Percentiles rank a stretch among this genome's conserved stretches.
Evolutionary conservation across 2,329 filamentous ascomycete genomes (phyloP).

Genomic region (Colletotrichum echinochloae): DNA sequence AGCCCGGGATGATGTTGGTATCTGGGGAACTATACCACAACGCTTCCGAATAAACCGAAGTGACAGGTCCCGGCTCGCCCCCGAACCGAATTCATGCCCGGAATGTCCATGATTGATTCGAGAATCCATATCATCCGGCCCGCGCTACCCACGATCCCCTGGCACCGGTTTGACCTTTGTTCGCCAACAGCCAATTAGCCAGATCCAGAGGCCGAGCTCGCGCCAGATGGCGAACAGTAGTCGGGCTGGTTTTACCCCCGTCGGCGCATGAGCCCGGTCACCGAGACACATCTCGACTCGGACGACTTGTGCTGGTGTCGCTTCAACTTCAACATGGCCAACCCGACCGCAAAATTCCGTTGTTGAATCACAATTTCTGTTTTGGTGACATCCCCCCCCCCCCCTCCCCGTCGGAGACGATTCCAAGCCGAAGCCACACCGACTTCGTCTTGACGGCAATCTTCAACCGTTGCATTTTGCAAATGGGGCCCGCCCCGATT

Average conservation of each 20-base stretch:
- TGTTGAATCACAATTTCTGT: background rate
- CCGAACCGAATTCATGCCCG: background rate
- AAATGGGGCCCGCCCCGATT: background rate
- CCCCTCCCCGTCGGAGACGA: too few relatives aligned
- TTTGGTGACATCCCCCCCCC: too few relatives aligned
- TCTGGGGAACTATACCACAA: conserved; percentile 1
- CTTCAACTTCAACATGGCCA: conserved; percentile 1
- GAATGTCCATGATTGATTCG: background rate
- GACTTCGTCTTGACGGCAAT: too few relatives aligned
- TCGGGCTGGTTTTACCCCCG: conserved; percentile 12
- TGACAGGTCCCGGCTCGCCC: conserved; percentile 14
- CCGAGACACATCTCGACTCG: conserved; percentile 6
- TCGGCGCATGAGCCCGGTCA: conserved; percentile 28
- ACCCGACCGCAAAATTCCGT: background rate
- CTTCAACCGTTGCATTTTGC: background rate
- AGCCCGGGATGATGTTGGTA: conserved; percentile 16
- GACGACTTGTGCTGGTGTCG: conserved; percentile 4
- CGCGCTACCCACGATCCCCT: background rate
- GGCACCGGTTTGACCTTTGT: conserved; percentile 2
- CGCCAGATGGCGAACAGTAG: conserved; percentile 28
- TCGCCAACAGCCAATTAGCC: conserved; percentile 17
- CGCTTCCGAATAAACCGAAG: conserved; percentile 9
- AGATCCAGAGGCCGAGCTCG: conserved; percentile 33
- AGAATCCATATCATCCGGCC: background rate
- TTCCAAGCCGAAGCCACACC: too few relatives aligned